These are phyloP conservation scores for Helianthus annuus DNA, from an alignment of 129 eudicot genomes.

Conservation along the genomic window DNA sequence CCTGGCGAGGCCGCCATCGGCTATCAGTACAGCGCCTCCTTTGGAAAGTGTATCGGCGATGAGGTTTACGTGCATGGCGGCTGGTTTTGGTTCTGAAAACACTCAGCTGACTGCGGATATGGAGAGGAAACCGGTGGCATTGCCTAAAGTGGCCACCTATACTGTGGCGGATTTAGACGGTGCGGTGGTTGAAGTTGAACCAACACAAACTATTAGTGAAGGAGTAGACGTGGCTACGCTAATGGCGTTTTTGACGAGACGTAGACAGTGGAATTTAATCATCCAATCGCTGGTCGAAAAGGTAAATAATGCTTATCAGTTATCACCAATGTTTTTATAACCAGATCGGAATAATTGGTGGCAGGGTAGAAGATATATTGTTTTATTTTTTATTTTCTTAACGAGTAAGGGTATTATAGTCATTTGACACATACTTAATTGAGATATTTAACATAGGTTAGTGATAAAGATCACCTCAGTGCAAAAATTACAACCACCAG, in stretches of 20 bases:
- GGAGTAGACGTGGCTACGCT: conserved; percentile 35
- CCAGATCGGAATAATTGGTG: too few species aligned
- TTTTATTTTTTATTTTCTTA: too few species aligned
- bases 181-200: conserved; percentile 14
- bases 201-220: conserved; percentile 29
- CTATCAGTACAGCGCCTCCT: background rate
- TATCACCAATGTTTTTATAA: too few species aligned
- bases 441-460: too few species aligned
- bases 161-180: conserved; percentile 16
- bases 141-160: conserved; percentile 23
- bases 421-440: too few species aligned
- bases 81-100: conserved; percentile 28
- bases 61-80: conserved; percentile 30
- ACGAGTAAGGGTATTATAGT: too few species aligned
- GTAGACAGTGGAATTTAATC: conserved; percentile 45
- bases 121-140: conserved; percentile 25
- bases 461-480: too few species aligned
- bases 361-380: too few species aligned
- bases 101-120: conserved; percentile 21
- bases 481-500: too few species aligned
- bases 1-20: conserved; percentile 18
- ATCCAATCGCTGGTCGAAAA: conserved; percentile 55
- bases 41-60: background rate
- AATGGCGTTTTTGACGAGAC: conserved; percentile 20
- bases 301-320: conserved; percentile 29